Percentiles rank a stretch among this genome's conserved stretches.
Conservation (phyloP, 1,284 basidiomycete species). For the Cronartium quercuum region DNA sequence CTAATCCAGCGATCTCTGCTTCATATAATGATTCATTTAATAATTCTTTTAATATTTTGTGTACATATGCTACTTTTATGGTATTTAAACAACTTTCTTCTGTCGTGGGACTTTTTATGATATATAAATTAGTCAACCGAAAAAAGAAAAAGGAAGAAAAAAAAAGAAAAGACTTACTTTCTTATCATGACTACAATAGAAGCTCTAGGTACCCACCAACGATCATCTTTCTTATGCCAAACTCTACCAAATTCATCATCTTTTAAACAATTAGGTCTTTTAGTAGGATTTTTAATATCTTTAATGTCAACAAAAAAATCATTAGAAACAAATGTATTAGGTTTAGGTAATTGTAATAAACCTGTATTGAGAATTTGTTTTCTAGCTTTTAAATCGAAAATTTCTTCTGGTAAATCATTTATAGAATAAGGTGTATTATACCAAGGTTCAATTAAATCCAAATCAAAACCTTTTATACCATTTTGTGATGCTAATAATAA, state of each 20-base stretch:
- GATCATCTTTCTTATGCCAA: conserved; percentile 95
- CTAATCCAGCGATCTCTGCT: conserved; percentile 82
- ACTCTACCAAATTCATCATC: conserved; percentile 66
- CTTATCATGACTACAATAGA: conserved; percentile 64
- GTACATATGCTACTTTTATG: conserved; percentile 61
- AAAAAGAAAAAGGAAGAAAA: background rate
- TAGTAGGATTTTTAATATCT: conserved; percentile 61
- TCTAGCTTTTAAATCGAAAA: conserved; percentile 4
- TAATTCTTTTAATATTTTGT: conserved; percentile 79
- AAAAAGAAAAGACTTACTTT: conserved; percentile 54
- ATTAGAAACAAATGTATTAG: conserved; percentile 84
- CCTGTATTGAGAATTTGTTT: conserved; percentile 57
- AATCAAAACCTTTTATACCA: conserved; percentile 57
- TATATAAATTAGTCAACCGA: background rate
- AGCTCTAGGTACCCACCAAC: conserved; percentile 87
- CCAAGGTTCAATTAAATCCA: conserved; percentile 68
- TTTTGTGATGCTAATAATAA: conserved; percentile 67
- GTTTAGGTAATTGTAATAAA: conserved; percentile 70
- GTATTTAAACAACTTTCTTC: conserved; percentile 48
- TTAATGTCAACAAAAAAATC: conserved; percentile 61
- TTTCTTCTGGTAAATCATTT: conserved; percentile 59
- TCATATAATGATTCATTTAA: conserved; percentile 88
- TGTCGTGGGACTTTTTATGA: conserved; percentile 47
- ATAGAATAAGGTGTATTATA: conserved; percentile 79
- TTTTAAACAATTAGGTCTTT: conserved; percentile 67